Evolutionary conservation across 805 yeast species (phyloP), one percentile per base, ranked within the genome.

Genomic region (Naumovozyma castellii): DNA sequence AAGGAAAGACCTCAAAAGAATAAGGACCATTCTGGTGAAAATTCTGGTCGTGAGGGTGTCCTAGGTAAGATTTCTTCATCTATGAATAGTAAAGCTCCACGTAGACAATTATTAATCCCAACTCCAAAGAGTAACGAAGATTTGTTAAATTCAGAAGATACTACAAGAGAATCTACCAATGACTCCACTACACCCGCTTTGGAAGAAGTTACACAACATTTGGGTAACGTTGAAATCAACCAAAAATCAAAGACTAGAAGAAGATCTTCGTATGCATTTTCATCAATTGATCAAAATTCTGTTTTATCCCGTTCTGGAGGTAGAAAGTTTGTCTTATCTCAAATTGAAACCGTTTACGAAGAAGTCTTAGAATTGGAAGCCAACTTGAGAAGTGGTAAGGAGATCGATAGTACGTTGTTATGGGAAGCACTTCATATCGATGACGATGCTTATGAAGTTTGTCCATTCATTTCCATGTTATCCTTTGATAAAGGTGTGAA

Each of bases 401-500:
- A 66, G 18, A 67, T 77, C 30, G 64, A 68, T 39, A 66, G 67
- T 18, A 54, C 56, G 6, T 71, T 67, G 18, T 69, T 88, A 50
- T 85, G 95, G 95, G 81, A 80, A 30, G 72, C 87, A 2, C 70
- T 87, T 46, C 83, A 77, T 53, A 74, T 87, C 38, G 76, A 77
- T 47, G 88, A 82, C 46, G 76, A 74, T 41, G 43, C 56, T 36
- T 48, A 48, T 43, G 75, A 79, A 40, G 77, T 77, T 20, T 81
- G 81, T 55, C 92, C 94, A 30, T 88, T 88, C 54, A 75, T 87
- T 39, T 85, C 87, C 48, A 77, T 85, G 57, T 71, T 90, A 48
- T 76, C 84, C 19, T 83, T 80, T 56, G 84, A 84, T 52, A 90
- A 90, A 64, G 92, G 94, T 41, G 78, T 86, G 68, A 88, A 86